Percentiles rank a stretch among this genome's conserved stretches.
Evolutionary conservation across 75 land plant species (phyloP).

Genomic region (Azolla pinnata): DNA sequence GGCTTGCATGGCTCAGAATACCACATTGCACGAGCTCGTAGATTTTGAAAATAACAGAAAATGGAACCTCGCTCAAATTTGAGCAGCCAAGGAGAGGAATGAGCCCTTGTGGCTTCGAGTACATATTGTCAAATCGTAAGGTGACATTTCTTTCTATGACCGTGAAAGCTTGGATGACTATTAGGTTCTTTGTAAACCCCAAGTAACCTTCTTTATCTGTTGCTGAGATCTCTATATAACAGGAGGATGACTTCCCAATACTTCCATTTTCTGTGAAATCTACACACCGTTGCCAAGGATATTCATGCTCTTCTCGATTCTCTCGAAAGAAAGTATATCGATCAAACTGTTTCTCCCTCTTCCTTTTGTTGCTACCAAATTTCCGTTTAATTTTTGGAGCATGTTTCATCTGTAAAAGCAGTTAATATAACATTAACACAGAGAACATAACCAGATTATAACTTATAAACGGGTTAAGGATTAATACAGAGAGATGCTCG

Average conservation of each 20-base stretch:
- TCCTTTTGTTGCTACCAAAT: constrained; percentile 14
- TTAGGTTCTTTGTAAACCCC: not conserved
- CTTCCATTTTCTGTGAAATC: constrained; percentile 51
- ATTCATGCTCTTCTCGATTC: constrained; percentile 28
- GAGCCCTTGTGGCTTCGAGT: constrained; percentile 21
- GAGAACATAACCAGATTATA: not conserved
- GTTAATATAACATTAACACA: not conserved
- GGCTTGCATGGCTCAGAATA: not conserved
- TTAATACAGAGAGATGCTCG: no score
- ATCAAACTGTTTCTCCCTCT: not conserved
- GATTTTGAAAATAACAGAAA: constrained; percentile 55
- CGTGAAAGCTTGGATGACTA: not conserved
- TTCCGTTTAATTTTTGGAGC: constrained; percentile 41
- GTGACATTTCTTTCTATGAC: constrained; percentile 11
- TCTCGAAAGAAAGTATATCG: constrained; percentile 28
- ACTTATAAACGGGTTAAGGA: not conserved
- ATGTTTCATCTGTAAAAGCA: constrained; percentile 37
- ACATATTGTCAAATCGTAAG: constrained; percentile 17
- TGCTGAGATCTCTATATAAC: constrained; percentile 33
- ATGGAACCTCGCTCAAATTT: constrained; percentile 17
- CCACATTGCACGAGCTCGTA: constrained; percentile 55
- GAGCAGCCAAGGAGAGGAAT: constrained; percentile 41
- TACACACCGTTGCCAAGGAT: constrained; percentile 55
- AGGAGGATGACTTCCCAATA: constrained; percentile 47
- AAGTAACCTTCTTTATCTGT: constrained; percentile 7